phyloP scores from a whole-genome alignment of 2,329 filamentous ascomycete species.

The Ceratocystiopsis sp. region DNA sequence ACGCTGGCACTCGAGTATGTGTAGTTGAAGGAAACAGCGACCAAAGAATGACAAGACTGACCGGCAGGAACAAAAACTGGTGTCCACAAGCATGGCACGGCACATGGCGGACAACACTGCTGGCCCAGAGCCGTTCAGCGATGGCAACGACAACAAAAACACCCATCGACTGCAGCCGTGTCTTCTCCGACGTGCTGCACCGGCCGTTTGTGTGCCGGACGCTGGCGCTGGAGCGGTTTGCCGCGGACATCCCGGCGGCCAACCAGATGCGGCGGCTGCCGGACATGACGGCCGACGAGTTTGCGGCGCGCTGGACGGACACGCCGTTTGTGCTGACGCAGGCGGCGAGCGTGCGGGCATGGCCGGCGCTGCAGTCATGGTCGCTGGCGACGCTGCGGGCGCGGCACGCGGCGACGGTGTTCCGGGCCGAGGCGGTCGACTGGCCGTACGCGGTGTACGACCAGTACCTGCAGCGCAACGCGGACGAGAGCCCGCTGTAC shows the following conservation, averaged over 20 bases:
- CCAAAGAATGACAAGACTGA: neutral
- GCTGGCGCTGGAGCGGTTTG: slow-evolving; percentile 48
- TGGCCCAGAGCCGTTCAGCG: slow-evolving; percentile 21
- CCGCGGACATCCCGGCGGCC: slow-evolving; percentile 48
- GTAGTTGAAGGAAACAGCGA: too few relatives aligned
- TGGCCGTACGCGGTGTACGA: slow-evolving; percentile 74
- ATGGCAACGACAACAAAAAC: slow-evolving; percentile 15
- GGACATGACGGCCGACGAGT: slow-evolving; percentile 55
- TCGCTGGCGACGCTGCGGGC: slow-evolving; percentile 46
- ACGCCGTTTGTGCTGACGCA: slow-evolving; percentile 74
- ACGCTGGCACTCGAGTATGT: slow-evolving; percentile 70
- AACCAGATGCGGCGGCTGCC: slow-evolving; percentile 59
- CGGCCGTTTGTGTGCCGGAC: slow-evolving; percentile 82
- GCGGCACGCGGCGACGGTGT: slow-evolving; percentile 49
- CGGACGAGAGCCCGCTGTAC: slow-evolving; percentile 80
- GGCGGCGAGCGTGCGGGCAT: slow-evolving; percentile 48
- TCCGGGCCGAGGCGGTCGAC: slow-evolving; percentile 84
- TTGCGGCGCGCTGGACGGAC: slow-evolving; percentile 57
- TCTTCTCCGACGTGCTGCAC: slow-evolving; percentile 84
- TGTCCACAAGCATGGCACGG: slow-evolving; percentile 51
- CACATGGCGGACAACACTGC: slow-evolving; percentile 67
- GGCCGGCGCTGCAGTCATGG: slow-evolving; percentile 67
- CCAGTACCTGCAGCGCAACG: slow-evolving; percentile 62
- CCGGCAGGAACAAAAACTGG: slow-evolving; percentile 10
- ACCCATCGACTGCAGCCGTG: slow-evolving; percentile 51